Percentiles rank a stretch among this genome's conserved stretches.
These are phyloP conservation scores for Clathrus columnatus DNA, from an alignment of 768 basidiomycete species.

Conservation along the genomic window DNA sequence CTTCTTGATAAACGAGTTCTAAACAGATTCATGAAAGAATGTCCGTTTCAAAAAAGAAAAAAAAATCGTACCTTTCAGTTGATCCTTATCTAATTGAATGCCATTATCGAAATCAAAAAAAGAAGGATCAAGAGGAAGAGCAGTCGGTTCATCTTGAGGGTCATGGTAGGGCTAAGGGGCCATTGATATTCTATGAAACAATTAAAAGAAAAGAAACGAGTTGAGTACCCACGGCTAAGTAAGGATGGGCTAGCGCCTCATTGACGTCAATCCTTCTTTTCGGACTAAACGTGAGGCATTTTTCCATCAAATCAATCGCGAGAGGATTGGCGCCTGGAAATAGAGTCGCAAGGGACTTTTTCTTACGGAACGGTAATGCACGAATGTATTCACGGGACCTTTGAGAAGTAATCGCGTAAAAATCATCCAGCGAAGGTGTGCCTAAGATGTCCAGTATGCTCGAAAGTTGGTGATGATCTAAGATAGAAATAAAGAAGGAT, in stretches of 20 bases:
- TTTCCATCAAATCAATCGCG: conserved; percentile 73
- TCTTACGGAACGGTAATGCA: conserved; percentile 79
- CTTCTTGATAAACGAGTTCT: conserved; percentile 28
- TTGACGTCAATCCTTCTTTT: conserved; percentile 82
- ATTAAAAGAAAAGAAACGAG: conserved; percentile 6
- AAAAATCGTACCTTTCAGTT: conserved; percentile 48
- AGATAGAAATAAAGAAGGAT: conserved; percentile 3
- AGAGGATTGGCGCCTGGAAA: conserved; percentile 70
- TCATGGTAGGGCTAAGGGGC: conserved; percentile 83
- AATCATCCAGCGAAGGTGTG: conserved; percentile 84
- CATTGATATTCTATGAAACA: not conserved
- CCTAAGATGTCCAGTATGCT: conserved; percentile 94
- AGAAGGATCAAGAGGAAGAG: conserved; percentile 60
- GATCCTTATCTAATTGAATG: conserved; percentile 53
- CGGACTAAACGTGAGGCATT: conserved; percentile 78
- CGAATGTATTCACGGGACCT: conserved; percentile 82
- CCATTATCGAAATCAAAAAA: conserved; percentile 83
- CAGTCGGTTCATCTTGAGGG: conserved; percentile 79
- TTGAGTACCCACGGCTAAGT: conserved; percentile 53
- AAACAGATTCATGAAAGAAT: not conserved
- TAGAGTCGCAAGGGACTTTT: conserved; percentile 56
- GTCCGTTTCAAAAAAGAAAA: conserved; percentile 13
- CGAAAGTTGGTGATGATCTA: conserved; percentile 89
- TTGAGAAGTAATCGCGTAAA: conserved; percentile 81
- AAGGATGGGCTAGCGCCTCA: conserved; percentile 83